phyloP scores from a whole-genome alignment of 495 filamentous ascomycete genomes.

The Aspergillus ostianus region DNA sequence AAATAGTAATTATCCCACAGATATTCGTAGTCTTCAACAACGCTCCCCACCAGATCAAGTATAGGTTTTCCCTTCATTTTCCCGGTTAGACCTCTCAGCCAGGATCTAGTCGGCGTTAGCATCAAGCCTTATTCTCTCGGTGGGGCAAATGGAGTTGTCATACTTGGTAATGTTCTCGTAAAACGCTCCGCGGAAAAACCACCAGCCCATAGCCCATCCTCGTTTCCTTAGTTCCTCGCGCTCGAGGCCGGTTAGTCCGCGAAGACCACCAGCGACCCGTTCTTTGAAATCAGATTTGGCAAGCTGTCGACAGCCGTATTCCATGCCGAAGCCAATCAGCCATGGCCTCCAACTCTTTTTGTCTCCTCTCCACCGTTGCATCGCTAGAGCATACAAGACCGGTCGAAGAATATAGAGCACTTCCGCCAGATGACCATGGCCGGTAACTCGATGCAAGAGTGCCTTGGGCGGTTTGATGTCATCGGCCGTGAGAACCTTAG shows the following conservation, averaged over 20 bases:
- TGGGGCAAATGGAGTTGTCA: conserved; percentile 3
- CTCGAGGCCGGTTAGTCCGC: conserved; percentile 78
- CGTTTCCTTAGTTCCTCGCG: conserved; percentile 80
- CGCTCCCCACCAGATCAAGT: conserved; percentile 72
- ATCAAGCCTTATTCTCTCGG: conserved; percentile 4
- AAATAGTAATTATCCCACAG: conserved; percentile 99
- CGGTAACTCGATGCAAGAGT: conserved; percentile 67
- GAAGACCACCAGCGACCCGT: conserved; percentile 61
- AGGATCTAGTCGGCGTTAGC: conserved; percentile 48
- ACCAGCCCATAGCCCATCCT: conserved; percentile 90
- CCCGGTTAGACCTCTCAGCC: conserved; percentile 58
- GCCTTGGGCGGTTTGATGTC: conserved; percentile 88
- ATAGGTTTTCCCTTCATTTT: conserved; percentile 74
- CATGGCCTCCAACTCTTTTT: conserved; percentile 80
- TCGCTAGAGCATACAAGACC: conserved; percentile 80
- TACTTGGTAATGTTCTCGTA: conserved; percentile 91
- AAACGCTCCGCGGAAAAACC: conserved; percentile 91
- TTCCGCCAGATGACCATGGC: conserved; percentile 79
- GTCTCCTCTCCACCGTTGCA: conserved; percentile 65
- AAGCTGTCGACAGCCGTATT: conserved; percentile 82
- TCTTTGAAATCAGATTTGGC: conserved; percentile 71
- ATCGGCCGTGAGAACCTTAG: conserved; percentile 90
- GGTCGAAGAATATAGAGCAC: conserved; percentile 88
- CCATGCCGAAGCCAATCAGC: conserved; percentile 82
- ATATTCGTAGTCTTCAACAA: conserved; percentile 94